Base-by-base conservation (phyloP, 768 basidiomycete genomes). In the Mycena floridula region DNA sequence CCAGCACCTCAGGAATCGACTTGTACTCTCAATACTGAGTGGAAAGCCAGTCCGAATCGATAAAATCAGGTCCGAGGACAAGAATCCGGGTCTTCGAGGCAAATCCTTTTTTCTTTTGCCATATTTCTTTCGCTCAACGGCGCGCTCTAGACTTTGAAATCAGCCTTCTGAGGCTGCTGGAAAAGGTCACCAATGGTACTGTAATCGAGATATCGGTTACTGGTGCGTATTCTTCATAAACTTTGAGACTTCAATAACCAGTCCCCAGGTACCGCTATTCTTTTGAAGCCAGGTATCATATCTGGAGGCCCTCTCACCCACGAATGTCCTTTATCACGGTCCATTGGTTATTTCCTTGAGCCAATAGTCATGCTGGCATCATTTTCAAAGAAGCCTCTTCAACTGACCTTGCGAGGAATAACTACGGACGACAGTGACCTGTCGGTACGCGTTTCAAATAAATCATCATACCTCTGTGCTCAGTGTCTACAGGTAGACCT, bases 191-290 rank as follows among this genome's bases (percentile, higher is more conserved):
- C 3, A 97, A 98, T 72, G 96, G 95, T 2, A 89, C 89, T 5
- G 67, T 89, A 23, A 87, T 98, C 48, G 96, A 98, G 61, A 98
- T 99, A 42, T 95, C 92, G 2, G 85, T 94, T 6, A 98, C 96
- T 18, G 95, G 93, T 86, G 51, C 44, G 77, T 52, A 8, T 8
- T 6, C 28, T 3, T 40, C 39, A 38, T n/a, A 25, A 43, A 9
- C 25, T 13, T 43, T 40, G 16, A 22, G 13, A 20, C 38, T 15
- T 43, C 28, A 40, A 30, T n/a, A 35, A 3, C 37, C 40, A 25
- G 46, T 25, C 9, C 21, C 9, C 52, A 93, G 92, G 94, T 72
- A 97, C 95, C 43, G 81, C 91, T 2, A 72, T 99, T 51, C 72
- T 97, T 15, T 68, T 99, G 40, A 94, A 91, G 60, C 96, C 96